Base-by-base conservation (phyloP, 306 rosid species). In the Trichosanthes cucumerina region DNA sequence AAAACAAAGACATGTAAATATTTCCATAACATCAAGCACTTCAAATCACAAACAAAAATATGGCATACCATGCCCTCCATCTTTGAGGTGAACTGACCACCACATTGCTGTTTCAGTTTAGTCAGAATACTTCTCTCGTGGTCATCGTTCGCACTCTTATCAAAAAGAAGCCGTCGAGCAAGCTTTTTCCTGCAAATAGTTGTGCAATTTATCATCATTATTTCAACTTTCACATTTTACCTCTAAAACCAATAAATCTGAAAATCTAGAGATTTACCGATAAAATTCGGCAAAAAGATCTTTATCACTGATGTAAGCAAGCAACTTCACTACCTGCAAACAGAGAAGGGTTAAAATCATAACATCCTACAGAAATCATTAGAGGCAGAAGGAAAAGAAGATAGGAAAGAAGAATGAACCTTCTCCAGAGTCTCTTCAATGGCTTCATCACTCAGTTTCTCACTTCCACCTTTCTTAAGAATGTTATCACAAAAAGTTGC, bases 381-480 rank as follows among this genome's bases (percentile, higher is more conserved):
- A 54, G 34, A 81, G 63, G 38, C 8, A 16, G 60, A 64, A 26
- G 74, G 81, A 65, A 56, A 43, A 19, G 54, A 11, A n/a, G 46
- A 39, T 65, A 6, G 63, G 39, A 57, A 83, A 75, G 68, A 44
- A 33, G 41, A 71, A 49, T 28, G 46, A 44, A 94, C 98, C 96
- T 94, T 92, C 83, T 92, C 98, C 65, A 92, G 96, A 75, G 96
- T 94, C 31, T 86, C 89, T 74, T 86, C 87, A 63, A 88, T 92
- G 59, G 89, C 89, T 79, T 86, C 89, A 50, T 86, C 89, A 79
- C 89, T 86, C 76, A 86, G 69, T 80, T 86, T 84, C 82, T 86
- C 89, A 81, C 89, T 84, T 63, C 89, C 89, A 80, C 89, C 89
- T 74, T 86, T 86, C 87, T 86, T 86, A 24, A 86, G 86, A 62